Evolutionary conservation across 345 rosid genomes (phyloP).

Genomic region (Laguncularia racemosa): DNA sequence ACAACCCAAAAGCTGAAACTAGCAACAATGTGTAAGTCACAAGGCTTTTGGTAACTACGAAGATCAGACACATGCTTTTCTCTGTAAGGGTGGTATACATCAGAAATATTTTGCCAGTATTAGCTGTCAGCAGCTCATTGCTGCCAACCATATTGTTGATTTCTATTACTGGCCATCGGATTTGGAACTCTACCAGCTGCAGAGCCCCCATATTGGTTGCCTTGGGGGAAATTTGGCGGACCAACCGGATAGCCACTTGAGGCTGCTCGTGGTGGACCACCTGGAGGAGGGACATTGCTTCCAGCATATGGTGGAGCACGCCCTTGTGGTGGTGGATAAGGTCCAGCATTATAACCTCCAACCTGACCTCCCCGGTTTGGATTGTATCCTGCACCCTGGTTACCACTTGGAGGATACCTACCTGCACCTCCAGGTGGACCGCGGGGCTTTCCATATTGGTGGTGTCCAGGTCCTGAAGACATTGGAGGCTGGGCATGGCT

Average conservation of each 20-base stretch:
- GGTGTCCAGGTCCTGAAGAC: constrained; percentile 37
- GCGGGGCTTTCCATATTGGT: constrained; percentile 43
- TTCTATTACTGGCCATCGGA: constrained; percentile 35
- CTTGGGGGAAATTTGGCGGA: constrained; percentile 25
- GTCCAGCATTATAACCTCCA: constrained; percentile 25
- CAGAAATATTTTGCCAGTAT: not conserved
- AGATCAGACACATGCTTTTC: too few relatives aligned
- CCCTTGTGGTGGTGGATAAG: constrained; percentile 35
- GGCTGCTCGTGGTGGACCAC: constrained; percentile 19
- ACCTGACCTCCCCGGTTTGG: constrained; percentile 24
- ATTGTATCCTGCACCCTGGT: constrained; percentile 23
- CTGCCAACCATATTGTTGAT: constrained; percentile 35
- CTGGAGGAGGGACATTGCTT: constrained; percentile 12
- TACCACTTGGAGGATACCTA: constrained; percentile 26
- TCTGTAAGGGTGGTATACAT: too few relatives aligned
- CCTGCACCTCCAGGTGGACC: constrained; percentile 33
- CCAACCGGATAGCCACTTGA: constrained; percentile 21
- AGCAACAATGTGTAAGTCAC: too few relatives aligned
- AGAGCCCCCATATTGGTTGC: constrained; percentile 25
- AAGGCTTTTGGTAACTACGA: too few relatives aligned
- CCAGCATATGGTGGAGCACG: constrained; percentile 31
- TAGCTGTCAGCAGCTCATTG: constrained; percentile 3
- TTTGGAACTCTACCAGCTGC: constrained; percentile 26
- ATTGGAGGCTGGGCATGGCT: constrained; percentile 36
- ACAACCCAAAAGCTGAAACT: too few relatives aligned